phyloP scores from a whole-genome alignment of 2,329 filamentous ascomycete genomes.

The Alternaria sp. region DNA sequence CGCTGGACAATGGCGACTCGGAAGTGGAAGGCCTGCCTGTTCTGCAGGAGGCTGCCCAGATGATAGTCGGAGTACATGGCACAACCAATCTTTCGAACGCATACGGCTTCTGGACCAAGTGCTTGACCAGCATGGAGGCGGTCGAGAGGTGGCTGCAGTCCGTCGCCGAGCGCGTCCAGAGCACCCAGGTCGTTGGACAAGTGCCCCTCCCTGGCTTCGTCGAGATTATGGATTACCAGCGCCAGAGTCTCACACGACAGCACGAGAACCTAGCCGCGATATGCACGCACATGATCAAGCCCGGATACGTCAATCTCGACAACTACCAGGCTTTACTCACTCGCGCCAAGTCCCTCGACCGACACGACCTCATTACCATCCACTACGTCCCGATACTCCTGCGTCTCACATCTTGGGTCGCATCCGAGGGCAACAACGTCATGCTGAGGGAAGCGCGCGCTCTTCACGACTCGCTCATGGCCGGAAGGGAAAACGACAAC shows the following conservation, averaged over 20 bases:
- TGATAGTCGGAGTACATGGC: conserved; percentile 64
- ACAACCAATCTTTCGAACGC: conserved; percentile 59
- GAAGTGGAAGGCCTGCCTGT: conserved; percentile 30
- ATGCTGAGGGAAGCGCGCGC: conserved; percentile 72
- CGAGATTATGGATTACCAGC: conserved; percentile 82
- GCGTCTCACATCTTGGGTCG: conserved; percentile 77
- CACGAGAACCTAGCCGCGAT: conserved; percentile 89
- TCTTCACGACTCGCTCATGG: conserved; percentile 72
- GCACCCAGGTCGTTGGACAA: conserved; percentile 76
- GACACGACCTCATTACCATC: conserved; percentile 75
- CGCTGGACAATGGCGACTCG: conserved; percentile 54
- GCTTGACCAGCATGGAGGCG: conserved; percentile 75
- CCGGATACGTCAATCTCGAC: conserved; percentile 69
- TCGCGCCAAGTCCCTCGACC: conserved; percentile 72
- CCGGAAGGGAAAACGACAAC: conserved; percentile 68
- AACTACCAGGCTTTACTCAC: conserved; percentile 78
- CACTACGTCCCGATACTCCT: conserved; percentile 85
- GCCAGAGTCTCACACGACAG: conserved; percentile 80
- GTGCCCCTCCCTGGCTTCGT: conserved; percentile 68
- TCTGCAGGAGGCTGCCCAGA: conserved; percentile 37
- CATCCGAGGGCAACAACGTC: conserved; percentile 71
- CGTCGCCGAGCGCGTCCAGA: conserved; percentile 77
- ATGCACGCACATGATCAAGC: conserved; percentile 77
- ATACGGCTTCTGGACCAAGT: conserved; percentile 73
- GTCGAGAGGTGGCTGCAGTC: conserved; percentile 79